Percentiles rank a stretch among this genome's conserved stretches.
Conservation (phyloP, 108 stramenopile genomes). For the Skeletonema potamos region DNA sequence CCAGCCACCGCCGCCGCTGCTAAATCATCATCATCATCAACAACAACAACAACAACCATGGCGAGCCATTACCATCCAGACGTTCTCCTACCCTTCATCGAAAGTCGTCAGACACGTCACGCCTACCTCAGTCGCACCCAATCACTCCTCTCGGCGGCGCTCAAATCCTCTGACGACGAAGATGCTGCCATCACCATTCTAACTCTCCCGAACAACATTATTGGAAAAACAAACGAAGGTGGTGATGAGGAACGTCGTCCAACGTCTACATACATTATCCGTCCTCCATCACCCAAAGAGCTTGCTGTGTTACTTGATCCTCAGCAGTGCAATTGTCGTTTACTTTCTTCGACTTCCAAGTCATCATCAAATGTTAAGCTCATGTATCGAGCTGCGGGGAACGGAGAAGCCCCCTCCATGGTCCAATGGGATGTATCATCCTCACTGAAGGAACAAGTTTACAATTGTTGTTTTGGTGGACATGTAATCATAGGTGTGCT, state of each 20-base stretch:
- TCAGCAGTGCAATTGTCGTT: conserved; percentile 21
- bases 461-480: conserved; percentile 55
- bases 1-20: too few relatives aligned
- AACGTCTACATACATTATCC: conserved; percentile 17
- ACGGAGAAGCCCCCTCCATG: conserved; percentile 22
- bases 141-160: conserved; percentile 17
- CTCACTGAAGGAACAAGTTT: conserved; percentile 38
- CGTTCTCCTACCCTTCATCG: conserved; percentile 30
- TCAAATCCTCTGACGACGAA: not conserved
- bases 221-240: not conserved
- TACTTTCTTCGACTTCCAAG: conserved; percentile 1
- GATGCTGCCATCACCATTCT: conserved; percentile 1
- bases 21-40: too few relatives aligned
- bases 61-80: not conserved
- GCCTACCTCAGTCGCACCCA: conserved; percentile 27
- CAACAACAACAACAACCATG: not conserved
- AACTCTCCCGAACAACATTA: conserved; percentile 31
- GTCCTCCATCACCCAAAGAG: conserved; percentile 16
- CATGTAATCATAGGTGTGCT: conserved; percentile 45
- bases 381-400: conserved; percentile 39
- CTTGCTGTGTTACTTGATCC: conserved; percentile 14
- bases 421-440: conserved; percentile 25
- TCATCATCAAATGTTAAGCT: not conserved
- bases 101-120: conserved; percentile 25
- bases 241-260: conserved; percentile 20